These are phyloP conservation scores for Coniella lustricola DNA, from an alignment of 2,329 filamentous ascomycete species.

Conservation along the genomic window DNA sequence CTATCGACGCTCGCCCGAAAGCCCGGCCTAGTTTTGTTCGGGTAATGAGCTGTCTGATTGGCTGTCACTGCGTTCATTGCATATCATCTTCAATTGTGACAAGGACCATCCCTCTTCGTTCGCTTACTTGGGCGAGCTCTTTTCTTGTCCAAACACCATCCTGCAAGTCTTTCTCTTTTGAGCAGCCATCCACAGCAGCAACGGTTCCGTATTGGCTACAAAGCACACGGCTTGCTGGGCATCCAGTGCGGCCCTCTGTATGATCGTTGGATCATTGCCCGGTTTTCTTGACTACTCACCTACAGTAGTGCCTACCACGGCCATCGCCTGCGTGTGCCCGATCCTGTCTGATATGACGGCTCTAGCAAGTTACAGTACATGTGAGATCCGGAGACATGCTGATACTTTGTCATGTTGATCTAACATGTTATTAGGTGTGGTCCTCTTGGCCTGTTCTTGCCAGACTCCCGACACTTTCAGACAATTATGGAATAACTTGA, in stretches of 20 bases:
- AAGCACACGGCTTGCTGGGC: not conserved
- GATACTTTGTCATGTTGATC: not conserved
- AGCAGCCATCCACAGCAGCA: not conserved
- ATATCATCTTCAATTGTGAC: constrained; percentile 11
- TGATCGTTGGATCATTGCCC: too few species aligned
- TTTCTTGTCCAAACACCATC: not conserved
- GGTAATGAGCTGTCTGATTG: constrained; percentile 16
- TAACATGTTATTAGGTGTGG: too few species aligned
- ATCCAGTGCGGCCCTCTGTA: not conserved
- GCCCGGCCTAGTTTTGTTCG: constrained; percentile 11
- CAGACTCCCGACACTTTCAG: constrained; percentile 5
- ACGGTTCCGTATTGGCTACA: not conserved
- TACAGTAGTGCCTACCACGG: too few species aligned
- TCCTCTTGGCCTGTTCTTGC: not conserved
- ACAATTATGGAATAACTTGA: constrained; percentile 3
- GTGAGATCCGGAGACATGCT: not conserved
- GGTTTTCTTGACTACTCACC: too few species aligned
- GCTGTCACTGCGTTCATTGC: constrained; percentile 8
- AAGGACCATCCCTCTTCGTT: constrained; percentile 14
- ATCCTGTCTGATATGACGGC: not conserved
- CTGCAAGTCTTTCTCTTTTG: not conserved
- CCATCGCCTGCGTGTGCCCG: too few species aligned
- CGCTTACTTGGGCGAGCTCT: constrained; percentile 1
- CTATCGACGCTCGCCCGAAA: constrained; percentile 3
- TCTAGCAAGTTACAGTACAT: constrained; percentile 5